phyloP scores from a whole-genome alignment of 805 yeast genomes.

The Candida takata region DNA sequence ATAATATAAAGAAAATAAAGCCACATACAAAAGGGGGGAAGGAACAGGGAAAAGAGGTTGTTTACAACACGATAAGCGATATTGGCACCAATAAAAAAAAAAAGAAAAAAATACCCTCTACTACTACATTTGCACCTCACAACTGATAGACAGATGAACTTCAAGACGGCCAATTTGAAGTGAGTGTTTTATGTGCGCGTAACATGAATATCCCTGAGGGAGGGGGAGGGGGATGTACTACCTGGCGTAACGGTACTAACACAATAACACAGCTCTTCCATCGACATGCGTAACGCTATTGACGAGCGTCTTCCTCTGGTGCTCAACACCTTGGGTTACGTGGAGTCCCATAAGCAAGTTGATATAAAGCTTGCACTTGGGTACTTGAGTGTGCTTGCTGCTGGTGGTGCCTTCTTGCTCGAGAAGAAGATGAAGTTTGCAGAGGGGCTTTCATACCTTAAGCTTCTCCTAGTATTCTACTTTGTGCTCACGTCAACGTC shows the following conservation, averaged over 20 bases:
- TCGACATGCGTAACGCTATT: slow-evolving; percentile 7
- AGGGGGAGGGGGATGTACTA: no score
- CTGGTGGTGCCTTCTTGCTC: slow-evolving; percentile 40
- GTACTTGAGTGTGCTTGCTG: slow-evolving; percentile 39
- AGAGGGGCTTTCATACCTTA: slow-evolving; percentile 35
- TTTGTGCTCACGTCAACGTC: slow-evolving; percentile 30
- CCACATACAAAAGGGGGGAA: no score
- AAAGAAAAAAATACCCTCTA: no score
- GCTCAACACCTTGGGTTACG: slow-evolving; percentile 30
- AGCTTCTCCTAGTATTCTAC: slow-evolving; percentile 34
- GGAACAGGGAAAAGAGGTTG: no score
- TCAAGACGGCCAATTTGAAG: slow-evolving; percentile 4
- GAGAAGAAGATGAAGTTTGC: slow-evolving; percentile 43
- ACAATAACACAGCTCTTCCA: slow-evolving; percentile 5
- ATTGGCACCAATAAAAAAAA: no score
- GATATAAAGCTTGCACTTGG: slow-evolving; percentile 49
- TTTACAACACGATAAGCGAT: no score
- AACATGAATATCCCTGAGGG: no score
- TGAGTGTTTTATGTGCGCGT: not conserved
- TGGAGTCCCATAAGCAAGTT: slow-evolving; percentile 32
- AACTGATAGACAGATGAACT: no score
- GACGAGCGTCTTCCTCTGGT: slow-evolving; percentile 14
- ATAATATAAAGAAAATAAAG: no score
- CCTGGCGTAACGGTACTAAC: not conserved
- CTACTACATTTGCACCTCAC: no score